Evolutionary conservation across 257 asterid species (phyloP), one percentile per base, ranked within the genome.

Genomic region (Handroanthus guayacan): DNA sequence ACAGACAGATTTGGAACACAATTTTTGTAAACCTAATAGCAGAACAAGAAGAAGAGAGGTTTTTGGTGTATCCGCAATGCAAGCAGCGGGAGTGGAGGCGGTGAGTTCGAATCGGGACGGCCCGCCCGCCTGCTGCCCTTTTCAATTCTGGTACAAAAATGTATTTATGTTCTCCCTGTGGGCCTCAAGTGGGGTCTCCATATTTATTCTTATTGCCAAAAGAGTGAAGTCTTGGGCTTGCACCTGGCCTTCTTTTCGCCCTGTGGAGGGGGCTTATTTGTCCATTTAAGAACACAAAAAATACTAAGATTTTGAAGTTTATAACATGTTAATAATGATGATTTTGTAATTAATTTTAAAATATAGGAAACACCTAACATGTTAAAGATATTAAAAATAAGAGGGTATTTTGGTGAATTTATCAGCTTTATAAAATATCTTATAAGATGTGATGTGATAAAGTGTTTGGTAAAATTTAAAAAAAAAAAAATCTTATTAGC

Each of bases 71-170:
- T 71, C 6, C 63, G 57, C 62, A 50, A 54, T 67, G 64, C 13
- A 50, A 80, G 44, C 87, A 74, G 87, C 87, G 79, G 85, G 85
- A 81, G 76, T 54, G 81, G 78, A 75, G 81, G 82, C 78, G 82
- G 72, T 78, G 84, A 81, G 82, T 84, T 84, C 86, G 84, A 81
- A 81, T 79, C 72, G 43, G 48, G 17, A 50, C 68, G 76, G 75
- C 79, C 78, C 78, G 64, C 82, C 79, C 82, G 72, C 80, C 76
- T 6, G 4, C 43, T 58, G 72, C 67, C 72, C 78, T 31, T 75
- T 41, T 56, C 63, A 9, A 25, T 57, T 72, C 57, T 50, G 34
- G 44, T 43, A 41, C 44, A 11, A 57, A 63, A 41, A 41, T 44
- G 38, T 54, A 10, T 12, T 0, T 58, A 0, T 16, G 5, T 6